Evolutionary conservation across 371 early-diverging fungal genomes (phyloP).

Genomic region (Catenaria anguillulae): DNA sequence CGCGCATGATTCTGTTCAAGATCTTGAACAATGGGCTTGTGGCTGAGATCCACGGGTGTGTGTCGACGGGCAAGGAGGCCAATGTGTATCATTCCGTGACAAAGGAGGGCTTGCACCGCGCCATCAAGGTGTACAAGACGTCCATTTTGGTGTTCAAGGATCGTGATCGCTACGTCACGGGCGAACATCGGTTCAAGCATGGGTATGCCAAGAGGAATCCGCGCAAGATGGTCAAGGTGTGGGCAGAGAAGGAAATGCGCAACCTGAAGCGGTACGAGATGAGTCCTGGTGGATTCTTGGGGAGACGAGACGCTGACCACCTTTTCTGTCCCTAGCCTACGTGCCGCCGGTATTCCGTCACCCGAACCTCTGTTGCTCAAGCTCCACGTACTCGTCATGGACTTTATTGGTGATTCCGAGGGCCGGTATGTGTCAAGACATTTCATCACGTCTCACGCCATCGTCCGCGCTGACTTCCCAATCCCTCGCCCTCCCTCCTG

Average conservation of each 20-base stretch:
- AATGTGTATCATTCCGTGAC: conserved; percentile 94
- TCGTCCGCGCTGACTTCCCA: too few species aligned
- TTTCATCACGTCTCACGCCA: too few species aligned
- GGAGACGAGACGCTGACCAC: too few species aligned
- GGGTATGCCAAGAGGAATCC: conserved; percentile 94
- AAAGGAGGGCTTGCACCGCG: conserved; percentile 51
- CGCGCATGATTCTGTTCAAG: conserved; percentile 92
- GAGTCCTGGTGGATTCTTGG: too few species aligned
- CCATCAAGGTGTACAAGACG: conserved; percentile 98
- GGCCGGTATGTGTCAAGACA: too few species aligned
- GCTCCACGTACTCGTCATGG: conserved; percentile 96
- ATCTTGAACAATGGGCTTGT: conserved; percentile 79
- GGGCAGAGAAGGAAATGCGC: conserved; percentile 99
- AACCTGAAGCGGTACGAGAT: conserved; percentile 79
- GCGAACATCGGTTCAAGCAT: conserved; percentile 93
- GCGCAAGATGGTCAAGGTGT: conserved; percentile 97
- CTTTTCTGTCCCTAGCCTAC: too few species aligned
- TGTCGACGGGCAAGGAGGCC: conserved; percentile 98
- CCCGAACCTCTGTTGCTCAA: conserved; percentile 88
- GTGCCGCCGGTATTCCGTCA: conserved; percentile 81
- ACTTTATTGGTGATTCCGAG: conserved; percentile 76
- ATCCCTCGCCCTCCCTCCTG: too few species aligned
- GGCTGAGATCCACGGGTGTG: conserved; percentile 89
- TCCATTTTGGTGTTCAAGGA: conserved; percentile 97
- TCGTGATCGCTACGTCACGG: conserved; percentile 94